Conservation (phyloP, 257 asterid species). For the Capsicum pubescens region DNA sequence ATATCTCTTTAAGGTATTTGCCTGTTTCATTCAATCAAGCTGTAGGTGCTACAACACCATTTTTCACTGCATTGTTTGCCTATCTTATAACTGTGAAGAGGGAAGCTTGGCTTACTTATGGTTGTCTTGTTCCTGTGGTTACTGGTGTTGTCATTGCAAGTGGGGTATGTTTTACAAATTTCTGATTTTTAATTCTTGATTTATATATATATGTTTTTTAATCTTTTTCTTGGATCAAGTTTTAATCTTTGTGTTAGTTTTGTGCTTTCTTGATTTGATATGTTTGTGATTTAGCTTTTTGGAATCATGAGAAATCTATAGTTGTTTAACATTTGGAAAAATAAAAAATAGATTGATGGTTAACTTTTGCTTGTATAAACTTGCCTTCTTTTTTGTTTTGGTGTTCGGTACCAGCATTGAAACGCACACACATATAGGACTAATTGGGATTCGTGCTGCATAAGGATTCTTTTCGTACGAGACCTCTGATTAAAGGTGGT, state of each 20-base stretch:
- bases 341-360: neutral
- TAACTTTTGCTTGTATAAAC: neutral
- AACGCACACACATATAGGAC: no score
- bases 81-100: conserved; percentile 73
- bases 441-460: neutral
- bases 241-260: neutral
- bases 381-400: neutral
- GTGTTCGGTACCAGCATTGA: neutral
- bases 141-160: conserved; percentile 94
- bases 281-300: conserved; percentile 1
- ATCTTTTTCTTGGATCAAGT: neutral
- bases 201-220: neutral
- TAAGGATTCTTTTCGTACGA: neutral
- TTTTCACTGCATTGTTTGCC: conserved; percentile 93
- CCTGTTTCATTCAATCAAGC: conserved; percentile 97
- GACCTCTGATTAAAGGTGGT: neutral
- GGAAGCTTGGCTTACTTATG: conserved; percentile 85
- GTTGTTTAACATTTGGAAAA: neutral
- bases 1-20: conserved; percentile 70
- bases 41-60: conserved; percentile 96
- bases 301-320: neutral
- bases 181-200: neutral
- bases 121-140: conserved; percentile 87
- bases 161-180: conserved; percentile 62
- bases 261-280: neutral